Evolutionary conservation across 140 eudicot species (phyloP).

Genomic region (Anethum foeniculum): DNA sequence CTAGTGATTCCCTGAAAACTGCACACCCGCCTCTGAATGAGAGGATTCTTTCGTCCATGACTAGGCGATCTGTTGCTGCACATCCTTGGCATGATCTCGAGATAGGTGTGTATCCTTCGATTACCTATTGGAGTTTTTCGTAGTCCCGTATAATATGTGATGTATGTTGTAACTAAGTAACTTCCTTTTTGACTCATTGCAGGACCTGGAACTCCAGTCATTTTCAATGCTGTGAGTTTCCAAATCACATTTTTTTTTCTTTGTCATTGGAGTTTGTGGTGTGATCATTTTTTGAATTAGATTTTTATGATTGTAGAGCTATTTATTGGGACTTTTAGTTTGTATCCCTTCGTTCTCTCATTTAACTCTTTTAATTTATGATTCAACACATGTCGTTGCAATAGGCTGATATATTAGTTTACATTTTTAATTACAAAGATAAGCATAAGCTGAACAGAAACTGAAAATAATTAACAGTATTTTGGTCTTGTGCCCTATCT

Average conservation of each 20-base stretch:
- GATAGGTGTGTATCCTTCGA: constrained; percentile 38
- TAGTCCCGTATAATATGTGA: background rate
- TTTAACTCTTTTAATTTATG: background rate
- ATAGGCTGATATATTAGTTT: background rate
- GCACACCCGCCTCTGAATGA: constrained; percentile 62
- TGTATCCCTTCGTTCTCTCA: background rate
- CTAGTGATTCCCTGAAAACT: constrained; percentile 13
- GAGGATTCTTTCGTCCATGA: constrained; percentile 74
- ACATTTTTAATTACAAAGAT: background rate
- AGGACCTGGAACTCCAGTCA: constrained; percentile 80
- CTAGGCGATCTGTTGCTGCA: constrained; percentile 79
- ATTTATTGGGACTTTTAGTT: background rate
- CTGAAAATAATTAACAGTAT: background rate
- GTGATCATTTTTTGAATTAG: no score
- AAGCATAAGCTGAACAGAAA: background rate
- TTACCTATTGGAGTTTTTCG: background rate
- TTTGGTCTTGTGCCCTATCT: background rate
- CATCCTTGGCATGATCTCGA: constrained; percentile 99
- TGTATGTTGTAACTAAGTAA: background rate
- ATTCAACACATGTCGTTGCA: background rate
- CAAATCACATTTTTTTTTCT: background rate
- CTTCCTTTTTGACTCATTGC: constrained; percentile 24
- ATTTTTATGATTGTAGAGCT: background rate
- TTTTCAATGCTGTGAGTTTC: constrained; percentile 70
- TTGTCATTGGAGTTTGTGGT: background rate